These are phyloP conservation scores for Fraxinus platypoda DNA, from an alignment of 305 asterid genomes.

Conservation along the genomic window DNA sequence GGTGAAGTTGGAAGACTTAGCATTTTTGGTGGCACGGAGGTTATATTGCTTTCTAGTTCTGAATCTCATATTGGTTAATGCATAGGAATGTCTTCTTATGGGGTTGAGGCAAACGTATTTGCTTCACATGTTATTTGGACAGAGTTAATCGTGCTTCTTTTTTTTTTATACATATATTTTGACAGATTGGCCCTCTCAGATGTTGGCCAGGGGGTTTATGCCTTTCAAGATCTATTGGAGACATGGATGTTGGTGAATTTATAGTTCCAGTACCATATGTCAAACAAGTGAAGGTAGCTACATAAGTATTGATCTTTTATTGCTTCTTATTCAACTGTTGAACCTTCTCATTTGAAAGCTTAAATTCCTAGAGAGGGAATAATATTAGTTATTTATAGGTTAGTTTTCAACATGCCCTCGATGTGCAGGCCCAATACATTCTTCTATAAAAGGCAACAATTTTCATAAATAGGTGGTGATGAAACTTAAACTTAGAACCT, in stretches of 20 bases:
- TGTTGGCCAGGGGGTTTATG: constrained; percentile 99
- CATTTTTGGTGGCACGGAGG: constrained; percentile 73
- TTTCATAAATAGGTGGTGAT: background rate
- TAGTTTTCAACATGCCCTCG: background rate
- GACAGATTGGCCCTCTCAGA: constrained; percentile 84
- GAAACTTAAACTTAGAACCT: background rate
- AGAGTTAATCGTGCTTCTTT: background rate
- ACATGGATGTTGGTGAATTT: constrained; percentile 91
- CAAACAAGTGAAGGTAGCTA: constrained; percentile 87
- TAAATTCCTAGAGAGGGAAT: background rate
- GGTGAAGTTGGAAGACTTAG: constrained; percentile 88
- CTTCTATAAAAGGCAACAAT: background rate
- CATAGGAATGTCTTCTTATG: background rate
- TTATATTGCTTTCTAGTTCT: constrained; percentile 22
- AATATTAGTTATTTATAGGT: background rate
- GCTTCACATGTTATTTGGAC: background rate
- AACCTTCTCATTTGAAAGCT: background rate
- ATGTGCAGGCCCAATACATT: background rate
- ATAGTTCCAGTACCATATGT: constrained; percentile 89
- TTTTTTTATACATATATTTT: background rate
- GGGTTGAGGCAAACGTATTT: background rate
- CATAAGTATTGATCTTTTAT: background rate
- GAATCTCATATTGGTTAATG: background rate
- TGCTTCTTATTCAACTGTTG: background rate
- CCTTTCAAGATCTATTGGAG: constrained; percentile 95